Evolutionary conservation across 352 stramenopile species (phyloP).

Genomic region (Aphanomyces invadans): DNA sequence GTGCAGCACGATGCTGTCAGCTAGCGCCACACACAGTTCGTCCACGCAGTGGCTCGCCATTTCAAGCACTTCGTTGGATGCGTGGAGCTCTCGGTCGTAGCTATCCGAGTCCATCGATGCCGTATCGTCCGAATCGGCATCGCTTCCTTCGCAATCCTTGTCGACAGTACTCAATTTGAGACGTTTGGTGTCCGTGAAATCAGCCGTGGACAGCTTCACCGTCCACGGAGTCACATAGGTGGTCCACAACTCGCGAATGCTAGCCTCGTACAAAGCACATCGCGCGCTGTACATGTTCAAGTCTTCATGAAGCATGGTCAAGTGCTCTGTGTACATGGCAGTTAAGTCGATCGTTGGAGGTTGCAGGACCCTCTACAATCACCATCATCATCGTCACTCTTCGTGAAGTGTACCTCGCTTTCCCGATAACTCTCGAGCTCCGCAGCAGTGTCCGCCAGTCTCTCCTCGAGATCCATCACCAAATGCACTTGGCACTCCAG

Average conservation of each 20-base stretch:
- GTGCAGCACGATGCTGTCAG: conserved; percentile 2
- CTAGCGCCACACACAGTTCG: conserved; percentile 9
- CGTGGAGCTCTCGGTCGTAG: no score
- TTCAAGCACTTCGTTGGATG: background rate
- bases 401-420: background rate
- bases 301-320: conserved; percentile 23
- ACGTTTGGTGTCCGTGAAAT: background rate
- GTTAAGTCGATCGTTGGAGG: background rate
- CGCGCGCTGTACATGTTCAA: conserved; percentile 19
- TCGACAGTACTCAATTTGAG: background rate
- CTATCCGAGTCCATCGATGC: conserved; percentile 19
- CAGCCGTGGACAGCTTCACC: background rate
- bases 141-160: background rate
- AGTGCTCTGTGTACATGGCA: conserved; percentile 1
- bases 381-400: no score
- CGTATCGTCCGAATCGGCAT: conserved; percentile 17
- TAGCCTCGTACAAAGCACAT: conserved; percentile 12
- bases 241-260: conserved; percentile 12
- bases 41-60: background rate
- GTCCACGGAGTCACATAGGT: background rate
- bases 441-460: background rate
- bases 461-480: conserved; percentile 7
- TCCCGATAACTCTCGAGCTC: background rate
- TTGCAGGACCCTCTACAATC: background rate
- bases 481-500: conserved; percentile 8